Base-by-base conservation (phyloP, 2,329 filamentous ascomycete genomes). In the Fusarium goolgardi region DNA sequence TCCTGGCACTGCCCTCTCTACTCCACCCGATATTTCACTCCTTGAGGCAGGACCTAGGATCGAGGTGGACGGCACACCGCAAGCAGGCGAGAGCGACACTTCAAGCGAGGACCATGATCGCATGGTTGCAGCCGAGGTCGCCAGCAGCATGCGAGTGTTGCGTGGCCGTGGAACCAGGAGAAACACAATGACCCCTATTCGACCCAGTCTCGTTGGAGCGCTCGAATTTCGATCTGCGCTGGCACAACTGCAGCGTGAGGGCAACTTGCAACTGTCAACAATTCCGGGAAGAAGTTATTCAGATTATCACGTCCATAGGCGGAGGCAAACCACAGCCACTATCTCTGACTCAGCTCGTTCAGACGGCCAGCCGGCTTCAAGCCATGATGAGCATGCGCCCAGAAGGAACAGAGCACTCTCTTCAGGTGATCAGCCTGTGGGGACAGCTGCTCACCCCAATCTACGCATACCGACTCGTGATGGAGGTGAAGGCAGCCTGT, bases 191-290 rank as follows among this genome's bases (percentile, higher is more conserved):
- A 95, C 90, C 9, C 91, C 94, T 0, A 97, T 99, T 65, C 87
- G 96, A 43, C 95, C 96, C 2, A 98, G 96, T 81, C 82, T 99
- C 46, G 91, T 99, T 5, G 96, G 96, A 43, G 96, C 93, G 11
- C 83, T 99, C 59, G 96, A 99, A 79, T 99, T 99, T 73, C 88
- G 94, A 71, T 95, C 95, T 4, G 91, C 97, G 5, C 82, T 99
- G 45, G 91, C 92, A n/a, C 94, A 94, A 4, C 81, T 99, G 58
- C 90, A 96, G 73, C 91, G 90, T 68, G 92, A 93, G 57, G 88
- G 92, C 74, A 96, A 93, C 67, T 87, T 92, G 27, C 88, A 90
- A 71, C 85, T 91, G 20, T 86, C 89, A 43, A 86, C 89, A 3
- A 89, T 97, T 63, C 85, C 89, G 67, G 79, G 88, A 25, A 86